Evolutionary conservation across 352 stramenopile species (phyloP), one percentile per base, ranked within the genome.

Genomic region (Elongisporangium undulatum): DNA sequence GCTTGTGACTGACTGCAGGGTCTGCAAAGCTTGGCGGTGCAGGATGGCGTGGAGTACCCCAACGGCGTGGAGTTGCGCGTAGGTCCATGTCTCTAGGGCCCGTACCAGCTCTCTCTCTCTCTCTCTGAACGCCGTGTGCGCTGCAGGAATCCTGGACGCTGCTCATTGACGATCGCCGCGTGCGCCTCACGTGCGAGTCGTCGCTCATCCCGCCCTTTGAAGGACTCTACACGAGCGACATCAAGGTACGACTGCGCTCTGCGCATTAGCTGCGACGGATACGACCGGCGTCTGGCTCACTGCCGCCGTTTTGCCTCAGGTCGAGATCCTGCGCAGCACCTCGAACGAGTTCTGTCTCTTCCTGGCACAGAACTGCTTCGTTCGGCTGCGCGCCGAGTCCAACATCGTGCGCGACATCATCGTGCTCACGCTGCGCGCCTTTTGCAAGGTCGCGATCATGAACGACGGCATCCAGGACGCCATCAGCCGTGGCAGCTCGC

Each of bases 401-500:
- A 86, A 92, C 51, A 71, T 79, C 29, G 74, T 85, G 22, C 82
- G 85, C 10, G 85, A 94, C 64, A 88, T 92, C 52, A 88, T 94
- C 63, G 77, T 87, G n/a, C 77, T 94, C 26, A 91, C 84, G 20
- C 70, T 94, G 21, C 80, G 75, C 15, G 79, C 82, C 26, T 94
- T 94, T 59, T 87, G 77, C 56, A 77, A 80, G 29, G 73, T 76
- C 55, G 82, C 82, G 5, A 64, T 94, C 10, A 68, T 63, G 16
- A 77, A 74, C 53, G 73, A 86, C 24, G 62, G 62, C 0, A 77
- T 74, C 45, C 69, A 79, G 41, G 69, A 77, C 8, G 72, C 71
- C 17, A 69, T 81, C 15, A 67, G 72, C 53, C 74, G 72, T 34
- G 78, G 84, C 16, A 64, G 85, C 19, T 90, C 84, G 12, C 77